Percentiles rank a stretch among this genome's conserved stretches.
These are phyloP conservation scores for Monosporozyma yasuniensis DNA, from an alignment of 805 yeast genomes.

Conservation along the genomic window DNA sequence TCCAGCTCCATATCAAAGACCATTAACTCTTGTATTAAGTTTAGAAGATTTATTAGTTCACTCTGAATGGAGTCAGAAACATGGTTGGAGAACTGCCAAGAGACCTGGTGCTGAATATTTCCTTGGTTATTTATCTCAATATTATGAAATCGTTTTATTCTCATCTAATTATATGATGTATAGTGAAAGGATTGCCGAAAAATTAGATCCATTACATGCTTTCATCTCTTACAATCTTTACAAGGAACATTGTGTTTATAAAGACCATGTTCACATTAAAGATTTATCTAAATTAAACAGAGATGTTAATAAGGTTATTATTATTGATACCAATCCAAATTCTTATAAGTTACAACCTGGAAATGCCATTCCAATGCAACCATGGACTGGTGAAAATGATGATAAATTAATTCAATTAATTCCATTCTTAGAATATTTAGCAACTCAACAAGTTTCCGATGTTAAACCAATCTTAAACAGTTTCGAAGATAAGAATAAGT, in stretches of 20 bases:
- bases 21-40: constrained; percentile 79
- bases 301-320: constrained; percentile 71
- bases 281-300: constrained; percentile 87
- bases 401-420: constrained; percentile 73
- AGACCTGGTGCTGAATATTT: constrained; percentile 98
- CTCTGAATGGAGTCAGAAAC: constrained; percentile 81
- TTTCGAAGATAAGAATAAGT: constrained; percentile 53
- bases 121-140: constrained; percentile 86
- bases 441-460: constrained; percentile 76
- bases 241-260: constrained; percentile 79
- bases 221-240: constrained; percentile 77
- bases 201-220: constrained; percentile 89
- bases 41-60: constrained; percentile 87
- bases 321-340: constrained; percentile 69
- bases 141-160: constrained; percentile 90
- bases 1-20: constrained; percentile 85
- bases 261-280: constrained; percentile 82
- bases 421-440: constrained; percentile 90
- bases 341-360: constrained; percentile 80
- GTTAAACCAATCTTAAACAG: constrained; percentile 81
- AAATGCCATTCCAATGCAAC: constrained; percentile 75
- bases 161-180: constrained; percentile 78
- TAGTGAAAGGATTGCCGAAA: constrained; percentile 74
- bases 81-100: constrained; percentile 98
- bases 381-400: constrained; percentile 83